phyloP scores from a whole-genome alignment of 2,329 filamentous ascomycete genomes.

The Curvularia spicifera region DNA sequence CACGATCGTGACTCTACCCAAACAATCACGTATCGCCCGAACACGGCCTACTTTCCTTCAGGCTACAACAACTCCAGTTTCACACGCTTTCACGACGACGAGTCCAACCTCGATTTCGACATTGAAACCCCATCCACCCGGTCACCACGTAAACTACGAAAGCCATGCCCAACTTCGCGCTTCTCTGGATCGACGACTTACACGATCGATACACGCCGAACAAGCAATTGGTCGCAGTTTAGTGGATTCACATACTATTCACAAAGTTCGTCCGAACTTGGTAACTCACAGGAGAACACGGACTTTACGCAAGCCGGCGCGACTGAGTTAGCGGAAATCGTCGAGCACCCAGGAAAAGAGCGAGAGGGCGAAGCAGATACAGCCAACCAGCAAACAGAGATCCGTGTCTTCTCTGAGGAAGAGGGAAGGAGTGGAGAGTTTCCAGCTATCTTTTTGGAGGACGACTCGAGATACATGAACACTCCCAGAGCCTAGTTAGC shows the following conservation, averaged over 20 bases:
- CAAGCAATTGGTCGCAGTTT: slow-evolving; percentile 32
- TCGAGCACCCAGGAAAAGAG: neutral
- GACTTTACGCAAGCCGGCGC: neutral
- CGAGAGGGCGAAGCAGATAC: neutral
- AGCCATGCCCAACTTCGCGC: slow-evolving; percentile 17
- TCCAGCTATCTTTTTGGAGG: slow-evolving; percentile 3
- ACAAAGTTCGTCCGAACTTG: slow-evolving; percentile 1
- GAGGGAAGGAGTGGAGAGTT: neutral
- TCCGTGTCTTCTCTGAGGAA: neutral
- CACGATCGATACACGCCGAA: slow-evolving; percentile 20
- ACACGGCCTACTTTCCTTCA: slow-evolving; percentile 16
- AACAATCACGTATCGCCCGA: slow-evolving; percentile 24
- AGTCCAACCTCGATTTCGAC: slow-evolving; percentile 37
- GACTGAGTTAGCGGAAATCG: slow-evolving; percentile 6
- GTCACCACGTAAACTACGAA: slow-evolving; percentile 18
- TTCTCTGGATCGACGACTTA: slow-evolving; percentile 13
- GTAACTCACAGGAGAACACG: slow-evolving; percentile 1
- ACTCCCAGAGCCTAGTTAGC: neutral
- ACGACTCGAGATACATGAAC: neutral
- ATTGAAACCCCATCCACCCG: slow-evolving; percentile 25
- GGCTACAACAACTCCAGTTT: slow-evolving; percentile 3
- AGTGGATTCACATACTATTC: slow-evolving; percentile 28
- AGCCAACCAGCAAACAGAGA: neutral
- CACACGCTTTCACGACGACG: slow-evolving; percentile 32
- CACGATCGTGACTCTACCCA: slow-evolving; percentile 18